Percentiles rank a stretch among this genome's conserved stretches.
These are phyloP conservation scores for Kalmusia sp. DNA, from an alignment of 2,329 filamentous ascomycete genomes.

Conservation along the genomic window DNA sequence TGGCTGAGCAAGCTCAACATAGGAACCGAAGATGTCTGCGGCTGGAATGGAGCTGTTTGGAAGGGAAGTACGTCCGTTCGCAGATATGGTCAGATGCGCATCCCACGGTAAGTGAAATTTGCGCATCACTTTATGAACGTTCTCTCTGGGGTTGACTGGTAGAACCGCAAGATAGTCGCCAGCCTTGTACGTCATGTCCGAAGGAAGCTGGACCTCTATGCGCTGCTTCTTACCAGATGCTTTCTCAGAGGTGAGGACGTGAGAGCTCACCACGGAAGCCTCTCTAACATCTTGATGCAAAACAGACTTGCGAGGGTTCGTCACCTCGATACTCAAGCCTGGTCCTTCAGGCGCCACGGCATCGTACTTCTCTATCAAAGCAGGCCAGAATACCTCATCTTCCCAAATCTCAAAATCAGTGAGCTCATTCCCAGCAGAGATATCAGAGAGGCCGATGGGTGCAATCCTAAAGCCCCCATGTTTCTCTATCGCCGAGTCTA, in stretches of 20 bases:
- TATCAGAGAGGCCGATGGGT: conserved; percentile 30
- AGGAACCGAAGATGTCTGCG: conserved; percentile 15
- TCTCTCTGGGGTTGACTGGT: conserved; percentile 63
- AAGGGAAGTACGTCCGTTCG: not conserved
- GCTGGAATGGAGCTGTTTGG: conserved; percentile 14
- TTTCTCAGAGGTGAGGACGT: conserved; percentile 17
- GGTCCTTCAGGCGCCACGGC: not conserved
- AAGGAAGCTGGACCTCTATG: conserved; percentile 33
- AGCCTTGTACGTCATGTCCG: conserved; percentile 64
- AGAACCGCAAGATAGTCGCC: conserved; percentile 78
- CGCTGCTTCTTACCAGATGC: conserved; percentile 21
- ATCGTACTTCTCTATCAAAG: conserved; percentile 17
- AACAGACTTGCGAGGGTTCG: conserved; percentile 15
- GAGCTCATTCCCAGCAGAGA: conserved; percentile 33
- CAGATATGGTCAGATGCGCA: conserved; percentile 14
- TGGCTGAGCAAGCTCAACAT: conserved; percentile 18
- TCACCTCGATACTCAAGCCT: not conserved
- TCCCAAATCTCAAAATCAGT: conserved; percentile 41
- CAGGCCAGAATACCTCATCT: conserved; percentile 31
- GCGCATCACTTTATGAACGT: conserved; percentile 16
- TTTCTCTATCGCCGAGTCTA: conserved; percentile 30
- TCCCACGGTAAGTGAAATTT: conserved; percentile 20
- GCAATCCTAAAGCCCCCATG: conserved; percentile 24
- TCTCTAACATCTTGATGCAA: conserved; percentile 29
- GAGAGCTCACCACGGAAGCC: conserved; percentile 18